A percentile compares a stretch with the other conserved stretches of the same genome.
Conservation (phyloP, 1,284 basidiomycete species). For the Athelia sp. region DNA sequence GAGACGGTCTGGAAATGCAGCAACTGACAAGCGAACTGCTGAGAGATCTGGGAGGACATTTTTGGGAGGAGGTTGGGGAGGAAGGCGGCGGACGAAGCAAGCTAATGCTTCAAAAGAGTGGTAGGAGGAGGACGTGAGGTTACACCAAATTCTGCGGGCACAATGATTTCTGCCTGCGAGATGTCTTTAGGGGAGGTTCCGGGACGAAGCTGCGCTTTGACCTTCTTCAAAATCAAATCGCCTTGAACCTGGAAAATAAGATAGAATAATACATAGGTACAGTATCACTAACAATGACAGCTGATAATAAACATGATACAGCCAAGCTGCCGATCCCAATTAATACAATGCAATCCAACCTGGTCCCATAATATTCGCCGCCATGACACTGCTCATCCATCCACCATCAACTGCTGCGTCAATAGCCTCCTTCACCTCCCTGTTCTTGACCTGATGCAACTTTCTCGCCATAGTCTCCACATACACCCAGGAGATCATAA, state of each 20-base stretch:
- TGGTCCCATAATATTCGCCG: neutral
- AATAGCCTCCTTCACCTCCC: neutral
- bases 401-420: neutral
- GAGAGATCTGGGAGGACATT: slow-evolving; percentile 65
- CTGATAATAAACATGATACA: too few species aligned
- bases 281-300: too few species aligned
- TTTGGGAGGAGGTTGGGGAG: slow-evolving; percentile 25
- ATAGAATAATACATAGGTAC: too few species aligned
- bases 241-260: too few species aligned
- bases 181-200: neutral
- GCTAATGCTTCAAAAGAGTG: slow-evolving; percentile 61
- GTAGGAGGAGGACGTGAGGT: slow-evolving; percentile 9
- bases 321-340: too few species aligned
- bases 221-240: neutral
- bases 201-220: neutral
- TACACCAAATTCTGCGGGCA: neutral
- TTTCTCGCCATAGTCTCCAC: neutral
- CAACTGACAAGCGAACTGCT: slow-evolving; percentile 77
- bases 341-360: neutral
- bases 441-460: neutral
- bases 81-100: slow-evolving; percentile 59
- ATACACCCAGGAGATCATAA: neutral
- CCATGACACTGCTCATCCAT: neutral
- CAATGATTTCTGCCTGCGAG: neutral
- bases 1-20: neutral